These are phyloP conservation scores for Tolypocladium nubicola DNA, from an alignment of 2,329 filamentous ascomycete genomes.

Conservation along the genomic window DNA sequence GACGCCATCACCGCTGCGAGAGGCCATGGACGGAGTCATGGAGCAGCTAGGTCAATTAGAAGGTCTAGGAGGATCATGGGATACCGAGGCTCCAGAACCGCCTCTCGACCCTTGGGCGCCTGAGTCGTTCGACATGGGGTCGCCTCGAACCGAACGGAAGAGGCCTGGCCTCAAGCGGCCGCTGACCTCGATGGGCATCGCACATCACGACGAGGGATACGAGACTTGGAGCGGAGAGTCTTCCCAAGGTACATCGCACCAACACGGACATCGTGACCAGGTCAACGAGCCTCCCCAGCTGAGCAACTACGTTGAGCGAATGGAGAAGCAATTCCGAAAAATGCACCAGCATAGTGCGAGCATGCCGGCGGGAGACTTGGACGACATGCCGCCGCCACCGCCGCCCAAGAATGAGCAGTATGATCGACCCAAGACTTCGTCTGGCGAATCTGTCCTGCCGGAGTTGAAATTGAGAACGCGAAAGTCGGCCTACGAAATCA, in stretches of 20 bases:
- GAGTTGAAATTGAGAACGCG: constrained; percentile 46
- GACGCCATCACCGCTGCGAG: constrained; percentile 84
- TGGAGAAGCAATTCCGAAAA: constrained; percentile 72
- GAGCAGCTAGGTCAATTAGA: constrained; percentile 80
- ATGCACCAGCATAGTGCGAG: constrained; percentile 53
- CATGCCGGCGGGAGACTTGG: constrained; percentile 24
- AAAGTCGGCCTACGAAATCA: constrained; percentile 72
- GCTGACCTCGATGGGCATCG: constrained; percentile 65
- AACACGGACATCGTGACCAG: constrained; percentile 29
- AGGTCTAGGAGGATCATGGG: constrained; percentile 38
- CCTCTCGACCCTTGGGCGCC: constrained; percentile 77
- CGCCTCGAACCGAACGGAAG: constrained; percentile 15
- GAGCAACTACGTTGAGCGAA: constrained; percentile 79
- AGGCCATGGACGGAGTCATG: constrained; percentile 98
- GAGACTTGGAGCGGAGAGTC: constrained; percentile 47
- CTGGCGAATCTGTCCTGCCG: constrained; percentile 29
- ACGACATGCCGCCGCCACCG: constrained; percentile 49
- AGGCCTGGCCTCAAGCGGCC: constrained; percentile 30
- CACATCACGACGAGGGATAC: constrained; percentile 48
- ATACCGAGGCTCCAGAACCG: constrained; percentile 43
- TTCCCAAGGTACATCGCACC: constrained; percentile 34
- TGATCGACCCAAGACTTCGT: constrained; percentile 49
- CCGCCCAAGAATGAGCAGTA: constrained; percentile 45
- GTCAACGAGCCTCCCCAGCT: constrained; percentile 57
- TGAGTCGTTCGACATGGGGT: constrained; percentile 62